These are phyloP conservation scores for Erucastrum elatum DNA, from an alignment of 345 rosid species.

Conservation along the genomic window DNA sequence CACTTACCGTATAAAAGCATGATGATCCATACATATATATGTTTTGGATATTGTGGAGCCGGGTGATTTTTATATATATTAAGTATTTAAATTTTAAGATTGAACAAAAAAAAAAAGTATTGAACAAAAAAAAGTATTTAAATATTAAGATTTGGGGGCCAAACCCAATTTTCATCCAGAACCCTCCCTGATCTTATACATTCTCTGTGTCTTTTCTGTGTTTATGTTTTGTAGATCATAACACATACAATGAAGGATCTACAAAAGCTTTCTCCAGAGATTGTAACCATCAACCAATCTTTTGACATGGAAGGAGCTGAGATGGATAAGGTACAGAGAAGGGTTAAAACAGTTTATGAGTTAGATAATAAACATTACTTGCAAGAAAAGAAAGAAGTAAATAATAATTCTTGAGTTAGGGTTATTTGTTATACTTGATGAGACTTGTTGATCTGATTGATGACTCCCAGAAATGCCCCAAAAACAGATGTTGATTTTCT, in stretches of 20 bases:
- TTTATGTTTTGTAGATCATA: conserved; percentile 47
- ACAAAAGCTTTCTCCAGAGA: conserved; percentile 62
- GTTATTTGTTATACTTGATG: conserved; percentile 21
- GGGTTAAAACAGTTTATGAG: neutral
- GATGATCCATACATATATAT: neutral
- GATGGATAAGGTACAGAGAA: conserved; percentile 42
- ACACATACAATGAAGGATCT: conserved; percentile 65
- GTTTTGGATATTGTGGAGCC: neutral
- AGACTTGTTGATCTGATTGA: conserved; percentile 40
- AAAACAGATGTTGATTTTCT: conserved; percentile 60
- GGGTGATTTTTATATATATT: neutral
- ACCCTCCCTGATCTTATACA: neutral
- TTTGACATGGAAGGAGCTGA: conserved; percentile 52
- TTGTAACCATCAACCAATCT: conserved; percentile 42
- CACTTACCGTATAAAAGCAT: neutral
- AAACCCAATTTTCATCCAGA: neutral
- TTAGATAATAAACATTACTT: neutral
- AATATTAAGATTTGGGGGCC: neutral
- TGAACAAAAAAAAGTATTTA: too few relatives aligned
- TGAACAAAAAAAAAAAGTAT: too few relatives aligned
- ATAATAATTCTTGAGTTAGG: conserved; percentile 1
- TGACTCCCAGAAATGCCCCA: conserved; percentile 37
- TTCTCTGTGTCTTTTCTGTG: neutral
- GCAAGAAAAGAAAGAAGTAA: neutral
- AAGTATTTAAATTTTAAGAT: neutral